A percentile compares a stretch with the other conserved stretches of the same genome.
phyloP scores from a whole-genome alignment of 2,329 filamentous ascomycete species.

The Fusarium liriodendri region DNA sequence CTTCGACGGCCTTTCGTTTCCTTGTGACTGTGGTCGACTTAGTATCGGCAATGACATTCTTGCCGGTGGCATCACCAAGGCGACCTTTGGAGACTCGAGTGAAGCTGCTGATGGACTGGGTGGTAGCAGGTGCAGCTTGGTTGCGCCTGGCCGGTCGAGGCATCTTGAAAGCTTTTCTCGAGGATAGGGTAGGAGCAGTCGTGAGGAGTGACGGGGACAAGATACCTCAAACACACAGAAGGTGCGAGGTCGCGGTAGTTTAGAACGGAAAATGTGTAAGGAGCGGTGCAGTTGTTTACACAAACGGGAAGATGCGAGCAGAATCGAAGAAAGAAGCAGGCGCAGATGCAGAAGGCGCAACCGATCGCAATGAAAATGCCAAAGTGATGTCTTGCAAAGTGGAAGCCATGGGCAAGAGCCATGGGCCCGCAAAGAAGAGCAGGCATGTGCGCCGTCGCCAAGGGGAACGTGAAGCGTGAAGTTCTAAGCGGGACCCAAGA shows the following conservation, averaged over 20 bases:
- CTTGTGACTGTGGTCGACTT: constrained; percentile 37
- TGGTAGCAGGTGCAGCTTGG: constrained; percentile 30
- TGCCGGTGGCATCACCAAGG: constrained; percentile 43
- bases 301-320: constrained; percentile 7
- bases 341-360: constrained; percentile 10
- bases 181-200: constrained; percentile 2
- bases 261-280: neutral
- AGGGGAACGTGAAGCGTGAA: constrained; percentile 29
- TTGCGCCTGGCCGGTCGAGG: constrained; percentile 43
- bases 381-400: constrained; percentile 23
- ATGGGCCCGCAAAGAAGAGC: constrained; percentile 12
- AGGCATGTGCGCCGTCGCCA: constrained; percentile 32
- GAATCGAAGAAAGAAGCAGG: constrained; percentile 1
- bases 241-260: constrained; percentile 1
- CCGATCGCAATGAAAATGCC: constrained; percentile 14
- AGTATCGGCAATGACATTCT: constrained; percentile 49
- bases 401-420: neutral
- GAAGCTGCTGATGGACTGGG: constrained; percentile 56
- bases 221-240: neutral
- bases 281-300: neutral
- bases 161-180: constrained; percentile 24
- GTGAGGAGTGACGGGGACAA: neutral
- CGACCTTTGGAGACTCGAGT: constrained; percentile 60
- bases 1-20: constrained; percentile 52
- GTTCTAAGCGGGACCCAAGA: constrained; percentile 1